Evolutionary conservation across 2,329 filamentous ascomycete species (phyloP), one percentile per base, ranked within the genome.

Genomic region (Exserohilum turcica): DNA sequence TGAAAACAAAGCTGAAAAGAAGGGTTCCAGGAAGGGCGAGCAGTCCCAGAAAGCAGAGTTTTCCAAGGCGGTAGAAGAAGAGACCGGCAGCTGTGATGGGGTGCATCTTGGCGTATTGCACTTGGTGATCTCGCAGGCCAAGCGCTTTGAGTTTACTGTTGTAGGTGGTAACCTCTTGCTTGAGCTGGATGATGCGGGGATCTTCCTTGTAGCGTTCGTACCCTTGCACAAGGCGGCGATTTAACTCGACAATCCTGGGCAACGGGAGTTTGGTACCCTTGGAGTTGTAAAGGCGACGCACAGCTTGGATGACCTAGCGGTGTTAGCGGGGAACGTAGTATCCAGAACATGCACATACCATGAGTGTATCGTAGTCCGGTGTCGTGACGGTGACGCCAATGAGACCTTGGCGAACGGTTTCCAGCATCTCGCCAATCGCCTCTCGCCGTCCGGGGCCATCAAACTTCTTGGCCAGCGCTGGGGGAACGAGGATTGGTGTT

Each of bases 151-250:
- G 84, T 71, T 92, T 86, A 61, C 86, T 86, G 78, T 97, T 97
- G 80, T 97, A 99, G 45, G 86, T 84, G 59, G 87, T 85, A 56
- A 97, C 90, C 5, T 87, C 84, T 43, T 86, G 84, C 65, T 89
- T 89, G 37, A 97, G 79, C 19, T 85, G 80, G 36, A 90, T 80
- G 63, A 97, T 92, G 40, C 92, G 86, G 51, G 88, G 88, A 67
- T 97, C 92, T 57, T 95, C 87, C 78, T 96, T 96, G 81, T 93
- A 97, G 50, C 89, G 87, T 48, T 90, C 90, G 71, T 97, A 99
- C 21, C 93, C 93, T 74, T 93, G 88, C 52, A 95, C 89, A 5
- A 99, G 83, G 31, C 93, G 87, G 45, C 93, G 85, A 77, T 97
- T 97, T 45, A 99, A 84, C 77, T 99, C 94, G 28, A 97, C 90